phyloP scores from a whole-genome alignment of 768 basidiomycete species.

The Trametes cubensis region DNA sequence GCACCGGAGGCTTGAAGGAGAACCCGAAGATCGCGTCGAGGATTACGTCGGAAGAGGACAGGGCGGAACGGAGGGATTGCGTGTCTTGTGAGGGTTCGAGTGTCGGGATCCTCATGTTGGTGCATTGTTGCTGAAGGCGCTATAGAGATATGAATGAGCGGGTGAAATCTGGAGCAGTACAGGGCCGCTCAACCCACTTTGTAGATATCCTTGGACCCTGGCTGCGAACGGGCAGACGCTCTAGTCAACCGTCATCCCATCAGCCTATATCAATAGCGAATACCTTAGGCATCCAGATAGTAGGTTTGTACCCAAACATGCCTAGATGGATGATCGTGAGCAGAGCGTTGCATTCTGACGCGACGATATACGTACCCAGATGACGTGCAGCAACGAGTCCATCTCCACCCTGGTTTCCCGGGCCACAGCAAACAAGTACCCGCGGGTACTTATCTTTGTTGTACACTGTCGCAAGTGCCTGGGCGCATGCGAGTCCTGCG shows the following conservation, averaged over 20 bases:
- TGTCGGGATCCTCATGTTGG: conserved; percentile 83
- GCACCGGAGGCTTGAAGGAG: conserved; percentile 90
- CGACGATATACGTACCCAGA: conserved; percentile 53
- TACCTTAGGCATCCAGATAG: conserved; percentile 94
- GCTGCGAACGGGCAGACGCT: conserved; percentile 49
- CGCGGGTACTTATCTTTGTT: conserved; percentile 64
- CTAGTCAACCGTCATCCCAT: too few relatives aligned
- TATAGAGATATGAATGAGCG: conserved; percentile 32
- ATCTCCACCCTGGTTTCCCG: conserved; percentile 98
- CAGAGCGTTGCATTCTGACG: not conserved
- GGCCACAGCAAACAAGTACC: conserved; percentile 95
- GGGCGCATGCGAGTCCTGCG: conserved; percentile 92
- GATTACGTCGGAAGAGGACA: conserved; percentile 73
- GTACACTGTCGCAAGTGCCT: conserved; percentile 81
- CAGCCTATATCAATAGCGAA: not conserved
- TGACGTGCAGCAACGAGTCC: conserved; percentile 96
- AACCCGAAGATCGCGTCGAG: conserved; percentile 98
- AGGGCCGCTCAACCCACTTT: conserved; percentile 47
- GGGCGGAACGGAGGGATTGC: conserved; percentile 50
- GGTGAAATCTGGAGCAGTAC: too few relatives aligned
- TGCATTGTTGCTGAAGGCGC: conserved; percentile 84
- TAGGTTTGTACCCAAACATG: conserved; percentile 90
- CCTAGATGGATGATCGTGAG: conserved; percentile 44
- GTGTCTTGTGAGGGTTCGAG: conserved; percentile 53
- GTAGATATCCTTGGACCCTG: conserved; percentile 92